These are phyloP conservation scores for Cercospora brassicicola DNA, from an alignment of 2,329 filamentous ascomycete species.

Conservation along the genomic window DNA sequence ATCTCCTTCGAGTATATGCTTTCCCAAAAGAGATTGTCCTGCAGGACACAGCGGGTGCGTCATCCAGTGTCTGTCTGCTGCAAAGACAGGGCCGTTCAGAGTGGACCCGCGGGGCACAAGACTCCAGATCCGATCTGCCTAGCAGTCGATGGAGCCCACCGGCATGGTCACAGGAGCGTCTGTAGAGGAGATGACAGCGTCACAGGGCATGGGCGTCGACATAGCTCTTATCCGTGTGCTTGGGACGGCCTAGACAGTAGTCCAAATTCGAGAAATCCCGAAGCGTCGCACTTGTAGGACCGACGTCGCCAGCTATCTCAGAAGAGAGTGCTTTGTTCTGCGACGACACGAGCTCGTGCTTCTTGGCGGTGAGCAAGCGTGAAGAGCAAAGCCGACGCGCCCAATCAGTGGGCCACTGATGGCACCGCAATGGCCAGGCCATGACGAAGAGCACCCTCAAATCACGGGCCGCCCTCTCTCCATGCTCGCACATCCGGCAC, in stretches of 20 bases:
- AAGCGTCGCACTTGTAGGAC: background rate
- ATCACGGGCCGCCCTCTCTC: background rate
- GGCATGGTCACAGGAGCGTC: background rate
- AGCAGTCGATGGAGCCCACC: background rate
- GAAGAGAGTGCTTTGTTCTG: background rate
- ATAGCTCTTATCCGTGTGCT: background rate
- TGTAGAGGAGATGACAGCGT: background rate
- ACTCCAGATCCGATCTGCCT: background rate
- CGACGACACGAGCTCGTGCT: background rate
- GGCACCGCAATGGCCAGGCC: background rate
- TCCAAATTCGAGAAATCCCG: background rate
- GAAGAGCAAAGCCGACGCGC: background rate
- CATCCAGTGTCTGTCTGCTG: background rate
- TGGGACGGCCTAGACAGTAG: background rate
- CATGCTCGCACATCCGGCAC: background rate
- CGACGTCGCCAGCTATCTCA: constrained; percentile 6
- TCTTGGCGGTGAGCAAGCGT: constrained; percentile 4
- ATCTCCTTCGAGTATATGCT: background rate
- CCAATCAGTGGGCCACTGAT: background rate
- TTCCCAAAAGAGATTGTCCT: background rate
- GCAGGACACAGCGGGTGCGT: background rate
- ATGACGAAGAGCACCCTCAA: background rate
- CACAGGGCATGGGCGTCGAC: background rate
- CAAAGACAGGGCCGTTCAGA: background rate
- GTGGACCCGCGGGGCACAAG: background rate